Conservation (phyloP, 179 eudicot genomes). For the Silene coronaria region DNA sequence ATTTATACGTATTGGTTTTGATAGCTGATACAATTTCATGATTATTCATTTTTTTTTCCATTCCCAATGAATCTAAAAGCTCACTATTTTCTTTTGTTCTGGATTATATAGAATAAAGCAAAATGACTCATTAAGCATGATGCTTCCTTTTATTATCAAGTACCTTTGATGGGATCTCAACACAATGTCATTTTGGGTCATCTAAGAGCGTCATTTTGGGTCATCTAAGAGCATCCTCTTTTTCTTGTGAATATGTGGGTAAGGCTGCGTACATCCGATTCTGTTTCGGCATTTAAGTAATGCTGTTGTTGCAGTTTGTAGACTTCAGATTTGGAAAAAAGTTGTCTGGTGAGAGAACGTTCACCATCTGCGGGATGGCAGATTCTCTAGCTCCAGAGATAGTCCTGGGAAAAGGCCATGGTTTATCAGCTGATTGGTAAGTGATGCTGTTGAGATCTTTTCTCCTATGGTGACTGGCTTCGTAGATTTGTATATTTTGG, state of each 20-base stretch:
- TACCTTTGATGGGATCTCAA: background rate
- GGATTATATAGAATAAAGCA: too few relatives aligned
- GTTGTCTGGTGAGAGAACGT: conserved; percentile 65
- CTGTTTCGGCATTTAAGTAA: background rate
- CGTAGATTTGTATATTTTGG: background rate
- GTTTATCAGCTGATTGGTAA: conserved; percentile 91
- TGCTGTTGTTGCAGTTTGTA: conserved; percentile 48
- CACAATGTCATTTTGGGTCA: background rate
- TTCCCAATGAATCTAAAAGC: too few relatives aligned
- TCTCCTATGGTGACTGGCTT: background rate
- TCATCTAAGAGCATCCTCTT: background rate
- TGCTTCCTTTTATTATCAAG: too few relatives aligned
- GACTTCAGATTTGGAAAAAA: conserved; percentile 94
- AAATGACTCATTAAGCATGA: too few relatives aligned
- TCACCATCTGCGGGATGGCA: conserved; percentile 80
- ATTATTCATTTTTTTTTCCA: too few relatives aligned
- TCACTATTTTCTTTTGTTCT: too few relatives aligned
- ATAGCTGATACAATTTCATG: too few relatives aligned
- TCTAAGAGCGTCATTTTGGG: background rate
- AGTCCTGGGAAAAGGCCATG: conserved; percentile 86
- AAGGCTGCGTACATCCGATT: background rate
- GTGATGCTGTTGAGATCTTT: conserved; percentile 11
- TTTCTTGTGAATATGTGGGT: background rate
- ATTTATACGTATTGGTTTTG: too few relatives aligned
- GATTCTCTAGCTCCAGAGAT: conserved; percentile 95